phyloP scores from a whole-genome alignment of 2,329 filamentous ascomycete genomes.

The Mollisia scopiformis region DNA sequence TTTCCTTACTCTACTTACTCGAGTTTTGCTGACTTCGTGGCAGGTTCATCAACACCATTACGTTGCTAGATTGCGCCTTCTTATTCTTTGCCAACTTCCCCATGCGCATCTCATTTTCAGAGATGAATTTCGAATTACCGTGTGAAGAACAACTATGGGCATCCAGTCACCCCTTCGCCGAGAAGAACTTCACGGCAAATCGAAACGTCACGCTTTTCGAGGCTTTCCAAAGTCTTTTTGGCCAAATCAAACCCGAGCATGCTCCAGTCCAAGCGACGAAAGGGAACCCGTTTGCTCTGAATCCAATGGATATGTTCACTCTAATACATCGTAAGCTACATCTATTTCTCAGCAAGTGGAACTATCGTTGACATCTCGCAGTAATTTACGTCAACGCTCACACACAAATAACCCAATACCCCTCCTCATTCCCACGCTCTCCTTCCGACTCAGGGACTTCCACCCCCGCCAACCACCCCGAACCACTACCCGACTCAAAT shows the following conservation, averaged over 20 bases:
- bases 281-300: constrained; percentile 24
- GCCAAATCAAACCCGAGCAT: constrained; percentile 1
- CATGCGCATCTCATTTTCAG: constrained; percentile 41
- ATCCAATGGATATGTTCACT: constrained; percentile 29
- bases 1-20: neutral
- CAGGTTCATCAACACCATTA: constrained; percentile 44
- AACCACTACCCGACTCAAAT: constrained; percentile 14
- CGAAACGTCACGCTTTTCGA: constrained; percentile 41
- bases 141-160: constrained; percentile 44
- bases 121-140: constrained; percentile 47
- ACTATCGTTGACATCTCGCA: constrained; percentile 1
- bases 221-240: constrained; percentile 44
- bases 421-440: constrained; percentile 12
- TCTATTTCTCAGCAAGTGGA: neutral
- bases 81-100: constrained; percentile 49
- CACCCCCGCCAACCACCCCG: neutral
- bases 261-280: constrained; percentile 6
- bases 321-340: constrained; percentile 25
- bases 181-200: constrained; percentile 41
- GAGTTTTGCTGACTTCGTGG: neutral
- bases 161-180: constrained; percentile 44
- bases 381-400: constrained; percentile 29
- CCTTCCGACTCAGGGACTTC: constrained; percentile 7
- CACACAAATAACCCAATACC: constrained; percentile 25
- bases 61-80: constrained; percentile 46